Evolutionary conservation across 2,329 filamentous ascomycete species (phyloP).

Genomic region (Diaporthe citriasiana): DNA sequence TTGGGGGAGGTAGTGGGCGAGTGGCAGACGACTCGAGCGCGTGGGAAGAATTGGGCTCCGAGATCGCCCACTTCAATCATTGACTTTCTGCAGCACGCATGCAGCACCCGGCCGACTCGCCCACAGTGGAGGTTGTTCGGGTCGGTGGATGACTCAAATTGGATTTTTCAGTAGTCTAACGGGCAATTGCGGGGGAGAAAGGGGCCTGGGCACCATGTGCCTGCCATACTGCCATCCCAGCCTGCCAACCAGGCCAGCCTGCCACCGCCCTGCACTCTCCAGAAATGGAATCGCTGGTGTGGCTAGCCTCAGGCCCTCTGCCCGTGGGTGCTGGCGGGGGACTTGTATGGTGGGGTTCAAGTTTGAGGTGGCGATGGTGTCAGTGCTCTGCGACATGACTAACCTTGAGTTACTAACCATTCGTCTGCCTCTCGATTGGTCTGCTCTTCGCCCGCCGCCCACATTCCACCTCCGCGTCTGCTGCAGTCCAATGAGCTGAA

Average conservation of each 20-base stretch:
- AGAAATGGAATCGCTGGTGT: neutral
- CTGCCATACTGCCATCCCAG: neutral
- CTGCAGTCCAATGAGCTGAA: neutral
- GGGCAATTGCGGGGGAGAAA: slow-evolving; percentile 23
- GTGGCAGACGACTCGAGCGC: neutral
- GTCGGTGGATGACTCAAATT: slow-evolving; percentile 25
- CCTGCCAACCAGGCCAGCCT: neutral
- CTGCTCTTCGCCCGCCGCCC: neutral
- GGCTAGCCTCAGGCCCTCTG: neutral
- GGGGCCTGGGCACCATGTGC: neutral
- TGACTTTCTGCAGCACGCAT: neutral
- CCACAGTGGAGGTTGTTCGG: slow-evolving; percentile 7
- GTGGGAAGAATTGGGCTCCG: slow-evolving; percentile 24
- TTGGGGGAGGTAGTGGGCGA: neutral
- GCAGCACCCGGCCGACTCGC: neutral
- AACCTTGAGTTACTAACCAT: neutral
- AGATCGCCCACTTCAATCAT: slow-evolving; percentile 20
- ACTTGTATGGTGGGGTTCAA: neutral
- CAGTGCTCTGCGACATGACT: neutral
- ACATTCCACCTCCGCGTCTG: slow-evolving; percentile 1
- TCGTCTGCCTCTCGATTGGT: slow-evolving; percentile 9
- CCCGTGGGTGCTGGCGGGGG: neutral
- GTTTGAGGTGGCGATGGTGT: slow-evolving; percentile 18
- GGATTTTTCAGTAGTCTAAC: slow-evolving; percentile 8
- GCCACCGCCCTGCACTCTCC: slow-evolving; percentile 4